Base-by-base conservation (phyloP, 2,329 filamentous ascomycete genomes). In the Phialemonium atrogriseum region DNA sequence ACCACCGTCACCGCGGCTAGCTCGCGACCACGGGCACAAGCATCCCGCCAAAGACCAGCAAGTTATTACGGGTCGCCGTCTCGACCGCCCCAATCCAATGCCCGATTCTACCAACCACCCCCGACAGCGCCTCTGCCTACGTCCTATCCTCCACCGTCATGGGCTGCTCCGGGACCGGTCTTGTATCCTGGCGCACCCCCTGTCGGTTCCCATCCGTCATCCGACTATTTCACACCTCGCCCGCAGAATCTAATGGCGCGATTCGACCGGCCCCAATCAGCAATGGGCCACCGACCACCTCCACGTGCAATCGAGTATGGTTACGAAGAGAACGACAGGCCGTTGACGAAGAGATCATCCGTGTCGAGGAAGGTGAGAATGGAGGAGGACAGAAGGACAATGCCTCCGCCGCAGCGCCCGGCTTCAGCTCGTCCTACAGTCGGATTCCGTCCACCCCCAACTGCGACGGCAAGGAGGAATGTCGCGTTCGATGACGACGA, bases 331-430 rank as follows among this genome's bases (percentile, higher is more conserved):
- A 60, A 65, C 3, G 56, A 60, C 9, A 54, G 63, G 5, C 36
- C n/a, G 49, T 56, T 17, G 47, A 55, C 3, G 48, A 54, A 41
- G n/a, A 27, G 31, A 36, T 18, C 31, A 28, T 10, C 49, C 47
- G 4, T 59, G n/a, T 70, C 68, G 1, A 36, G 46, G 55, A 20
- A 52, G 52, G 10, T 60, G 52, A 45, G 55, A 48, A 25, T 21
- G 41, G 58, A 64, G 1, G 62, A 69, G 2, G 66, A 68, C 31
- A 57, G 62, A 19, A 51, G 45, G 30, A 54, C 56, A 18, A 70
- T 71, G 67, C 68, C 70, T 14, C 68, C 68, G 9, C 67, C 67
- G 4, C 50, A 52, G 48, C 27, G 54, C 48, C 20, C 51, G 47
- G 19, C 58, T 45, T 27, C 49, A 35, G 36, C 45, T 44, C 32